Conservation (phyloP, 306 rosid genomes). For the Astragalus membranaceus region DNA sequence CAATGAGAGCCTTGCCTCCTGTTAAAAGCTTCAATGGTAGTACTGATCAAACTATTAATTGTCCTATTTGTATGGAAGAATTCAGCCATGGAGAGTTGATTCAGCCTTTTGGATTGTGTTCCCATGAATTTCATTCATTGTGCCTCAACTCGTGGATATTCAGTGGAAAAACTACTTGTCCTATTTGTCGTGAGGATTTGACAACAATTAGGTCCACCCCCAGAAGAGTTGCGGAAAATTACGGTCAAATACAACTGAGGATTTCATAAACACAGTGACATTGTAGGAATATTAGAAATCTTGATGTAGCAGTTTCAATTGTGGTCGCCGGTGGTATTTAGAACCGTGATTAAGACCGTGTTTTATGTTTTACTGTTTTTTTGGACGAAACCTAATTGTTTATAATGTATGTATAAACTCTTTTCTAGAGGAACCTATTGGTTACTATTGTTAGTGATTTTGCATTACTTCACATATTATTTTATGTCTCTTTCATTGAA, state of each 20-base stretch:
- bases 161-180: constrained; percentile 2
- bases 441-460: too few species aligned
- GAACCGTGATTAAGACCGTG: too few species aligned
- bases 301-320: too few species aligned
- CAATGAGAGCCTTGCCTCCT: neutral
- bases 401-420: too few species aligned
- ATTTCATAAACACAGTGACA: too few species aligned
- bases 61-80: constrained; percentile 11
- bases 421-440: too few species aligned
- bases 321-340: too few species aligned
- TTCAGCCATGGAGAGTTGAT: neutral
- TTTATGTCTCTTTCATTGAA: too few species aligned
- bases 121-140: neutral
- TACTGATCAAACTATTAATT: neutral
- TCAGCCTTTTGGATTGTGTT: constrained; percentile 9
- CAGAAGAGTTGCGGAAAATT: neutral
- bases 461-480: too few species aligned
- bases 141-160: constrained; percentile 2
- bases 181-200: neutral
- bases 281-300: too few species aligned
- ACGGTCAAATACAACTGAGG: neutral
- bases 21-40: neutral
- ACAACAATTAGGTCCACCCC: neutral
- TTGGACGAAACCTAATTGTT: too few species aligned
- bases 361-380: too few species aligned